Evolutionary conservation across 108 stramenopile genomes (phyloP), one percentile per base, ranked within the genome.

Genomic region (Bacterosira constricta): DNA sequence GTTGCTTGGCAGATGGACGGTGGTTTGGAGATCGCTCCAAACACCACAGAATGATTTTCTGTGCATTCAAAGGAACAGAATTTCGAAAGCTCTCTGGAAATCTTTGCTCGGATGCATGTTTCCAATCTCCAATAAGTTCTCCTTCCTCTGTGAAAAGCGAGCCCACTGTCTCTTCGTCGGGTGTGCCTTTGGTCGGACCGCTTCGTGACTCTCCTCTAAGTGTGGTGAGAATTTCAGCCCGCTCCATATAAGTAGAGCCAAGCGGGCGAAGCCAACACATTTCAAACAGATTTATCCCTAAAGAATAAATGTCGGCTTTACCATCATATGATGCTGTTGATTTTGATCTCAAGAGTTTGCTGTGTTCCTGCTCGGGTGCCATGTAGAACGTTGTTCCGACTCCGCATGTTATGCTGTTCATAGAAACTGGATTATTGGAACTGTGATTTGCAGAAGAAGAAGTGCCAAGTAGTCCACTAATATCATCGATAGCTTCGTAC

Each of bases 301-400:
- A 62, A 13, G 83, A 83, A 63, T 87, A 94, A n/a, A 94, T 94
- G 46, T 94, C 92, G 1, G 88, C 90, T 49, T 90, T 81, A n/a
- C 85, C 64, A 53, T 80, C 86, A 45, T 94, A 94, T 10, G 83
- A 65, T n/a, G n/a, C n/a, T n/a, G n/a, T n/a, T 12, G 54, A 75
- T 18, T 50, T 58, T 7, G 47, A 41, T 60, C 58, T 71, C 55
- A 23, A 60, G 27, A 53, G 35, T 31, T 51, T 27, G 1, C 37
- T 26, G 4, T 39, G 21, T 35, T 81, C 85, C 52, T 89, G 88
- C 50, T 89, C 90, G 17, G 90, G 90, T 8, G 90, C 88, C 37
- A 83, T 67, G 55, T 89, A 89, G 63, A 88, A 79, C 11, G 88
- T 82, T 8, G 92, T 93, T 7, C 90, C 93, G 26, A 94, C 93